Evolutionary conservation across 2,329 filamentous ascomycete species (phyloP), one percentile per base, ranked within the genome.

Genomic region (Hypomyces rosellus): DNA sequence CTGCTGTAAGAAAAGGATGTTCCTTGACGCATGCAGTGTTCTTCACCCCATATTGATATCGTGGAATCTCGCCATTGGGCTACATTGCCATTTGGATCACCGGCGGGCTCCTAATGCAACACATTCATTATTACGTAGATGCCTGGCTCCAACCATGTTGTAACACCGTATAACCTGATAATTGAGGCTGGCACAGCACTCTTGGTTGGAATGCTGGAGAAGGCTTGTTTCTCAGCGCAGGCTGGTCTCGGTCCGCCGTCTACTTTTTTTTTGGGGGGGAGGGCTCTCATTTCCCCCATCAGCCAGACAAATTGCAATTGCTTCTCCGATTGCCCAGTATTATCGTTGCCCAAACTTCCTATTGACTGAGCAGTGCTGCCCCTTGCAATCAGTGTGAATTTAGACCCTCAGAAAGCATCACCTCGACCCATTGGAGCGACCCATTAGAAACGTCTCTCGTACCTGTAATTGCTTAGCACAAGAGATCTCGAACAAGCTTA

Each of bases 51-150:
- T 46, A 45, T 36, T 54, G 54, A 57, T 59, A 57, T 67, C 65
- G 65, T 68, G 65, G 62, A 64, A 54, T 53, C 51, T 41, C 40
- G 54, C 49, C 53, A 68, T 68, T 66, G 63, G 63, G 46, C 51
- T 54, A 36, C 42, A 34, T 18, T 4, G 18, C 8, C 25, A n/a
- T 45, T 8, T n/a, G 42, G 11, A 45, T 45, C 22, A 34, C 18
- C 9, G 12, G 42, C 30, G 22, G 42, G 42, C n/a, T 45, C 20
- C 42, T 18, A n/a, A 45, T 25, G 42, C 56, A 54, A 52, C 56
- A 47, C 51, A 60, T 55, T 56, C 20, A 60, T 59, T 56, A 45
- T n/a, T 30, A 30, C 25, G 25, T 30, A 30, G 25, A 30, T 30
- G 25, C 25, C 25, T 30, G 25, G 25, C 25, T 30, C 25, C 25